Percentiles rank a stretch among this genome's conserved stretches.
Evolutionary conservation across 768 basidiomycete genomes (phyloP).

Genomic region (Stropharia rugosoannulata): DNA sequence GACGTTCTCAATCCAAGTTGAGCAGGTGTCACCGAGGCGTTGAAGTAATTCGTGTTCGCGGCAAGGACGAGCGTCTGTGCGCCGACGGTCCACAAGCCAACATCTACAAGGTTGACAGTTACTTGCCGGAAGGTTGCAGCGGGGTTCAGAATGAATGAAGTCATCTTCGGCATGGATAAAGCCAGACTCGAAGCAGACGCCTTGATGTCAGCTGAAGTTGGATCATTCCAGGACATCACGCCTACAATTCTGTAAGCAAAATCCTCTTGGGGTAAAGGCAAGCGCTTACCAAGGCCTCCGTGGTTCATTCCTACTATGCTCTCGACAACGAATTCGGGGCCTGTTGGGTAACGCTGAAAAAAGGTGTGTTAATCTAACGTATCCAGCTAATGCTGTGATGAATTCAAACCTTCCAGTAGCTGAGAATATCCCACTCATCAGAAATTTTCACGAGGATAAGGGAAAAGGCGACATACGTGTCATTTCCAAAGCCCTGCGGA

Average conservation of each 20-base stretch:
- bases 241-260: conserved; percentile 19
- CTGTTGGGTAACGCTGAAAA: conserved; percentile 55
- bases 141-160: conserved; percentile 45
- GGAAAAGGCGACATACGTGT: conserved; percentile 36
- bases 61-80: conserved; percentile 45
- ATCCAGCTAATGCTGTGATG: neutral
- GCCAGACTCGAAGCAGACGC: conserved; percentile 49
- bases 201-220: conserved; percentile 53
- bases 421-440: conserved; percentile 11
- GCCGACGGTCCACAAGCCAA: conserved; percentile 49
- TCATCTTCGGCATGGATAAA: conserved; percentile 41
- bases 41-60: conserved; percentile 47
- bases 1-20: conserved; percentile 26
- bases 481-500: conserved; percentile 73
- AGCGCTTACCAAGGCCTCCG: conserved; percentile 52
- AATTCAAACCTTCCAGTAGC: conserved; percentile 48
- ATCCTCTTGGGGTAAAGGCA: neutral
- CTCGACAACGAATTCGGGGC: conserved; percentile 67
- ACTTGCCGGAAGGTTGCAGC: conserved; percentile 38
- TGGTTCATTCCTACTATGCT: conserved; percentile 69
- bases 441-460: neutral
- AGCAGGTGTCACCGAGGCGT: conserved; percentile 28
- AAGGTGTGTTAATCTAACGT: neutral
- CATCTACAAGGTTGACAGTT: conserved; percentile 40
- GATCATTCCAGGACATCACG: conserved; percentile 56